Conservation (phyloP, 352 stramenopile species). For the Phytopythium cucurbitacearum region DNA sequence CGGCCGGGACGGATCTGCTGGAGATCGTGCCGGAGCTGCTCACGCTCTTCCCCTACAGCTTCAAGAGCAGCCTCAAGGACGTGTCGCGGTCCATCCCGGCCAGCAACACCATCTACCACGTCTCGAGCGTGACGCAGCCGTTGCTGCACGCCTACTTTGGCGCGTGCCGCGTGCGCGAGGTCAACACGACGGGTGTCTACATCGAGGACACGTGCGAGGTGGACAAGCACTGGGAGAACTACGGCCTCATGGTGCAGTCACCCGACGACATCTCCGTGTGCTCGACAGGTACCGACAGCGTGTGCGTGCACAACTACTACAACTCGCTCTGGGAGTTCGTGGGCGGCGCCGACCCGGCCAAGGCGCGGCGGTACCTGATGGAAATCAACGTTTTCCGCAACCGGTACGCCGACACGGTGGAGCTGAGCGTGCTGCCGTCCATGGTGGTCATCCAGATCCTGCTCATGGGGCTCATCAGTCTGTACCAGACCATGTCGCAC, state of each 20-base stretch:
- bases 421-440: constrained; percentile 12
- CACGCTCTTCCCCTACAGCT: constrained; percentile 18
- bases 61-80: constrained; percentile 12
- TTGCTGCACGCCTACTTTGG: constrained; percentile 18
- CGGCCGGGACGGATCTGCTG: constrained; percentile 12
- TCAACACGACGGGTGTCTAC: constrained; percentile 20
- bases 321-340: constrained; percentile 25
- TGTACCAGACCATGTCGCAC: constrained; percentile 22
- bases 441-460: constrained; percentile 16
- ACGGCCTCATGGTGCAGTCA: constrained; percentile 12
- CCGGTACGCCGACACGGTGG: constrained; percentile 17
- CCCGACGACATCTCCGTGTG: constrained; percentile 19
- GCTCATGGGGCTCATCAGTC: constrained; percentile 16
- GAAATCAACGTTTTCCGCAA: constrained; percentile 19
- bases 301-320: constrained; percentile 28
- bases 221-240: constrained; percentile 12
- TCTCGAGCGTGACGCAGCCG: constrained; percentile 14
- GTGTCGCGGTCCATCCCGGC: constrained; percentile 16
- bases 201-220: constrained; percentile 17
- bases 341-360: constrained; percentile 3
- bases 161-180: constrained; percentile 15
- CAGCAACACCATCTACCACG: constrained; percentile 10
- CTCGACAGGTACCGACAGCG: constrained; percentile 11
- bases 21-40: constrained; percentile 13
- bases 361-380: neutral